Evolutionary conservation across 768 basidiomycete species (phyloP).

Genomic region (Boletus coccyginus): DNA sequence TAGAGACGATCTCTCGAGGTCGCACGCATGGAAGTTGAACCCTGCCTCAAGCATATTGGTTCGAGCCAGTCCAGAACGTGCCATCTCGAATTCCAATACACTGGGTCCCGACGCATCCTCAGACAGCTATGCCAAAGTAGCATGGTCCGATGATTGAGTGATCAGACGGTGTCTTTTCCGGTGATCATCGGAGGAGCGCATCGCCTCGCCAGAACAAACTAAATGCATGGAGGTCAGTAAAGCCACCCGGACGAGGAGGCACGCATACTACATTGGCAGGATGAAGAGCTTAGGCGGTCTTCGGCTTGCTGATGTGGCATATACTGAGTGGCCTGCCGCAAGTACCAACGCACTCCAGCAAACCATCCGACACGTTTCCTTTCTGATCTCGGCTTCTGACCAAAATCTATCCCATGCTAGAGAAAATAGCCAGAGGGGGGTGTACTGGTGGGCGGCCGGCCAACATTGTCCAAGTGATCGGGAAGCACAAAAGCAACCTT

Average conservation of each 20-base stretch:
- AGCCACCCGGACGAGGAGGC: background rate
- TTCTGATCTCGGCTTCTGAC: constrained; percentile 62
- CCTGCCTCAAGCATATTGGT: constrained; percentile 61
- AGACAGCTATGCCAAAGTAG: constrained; percentile 74
- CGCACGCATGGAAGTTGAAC: constrained; percentile 62
- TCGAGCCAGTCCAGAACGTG: constrained; percentile 66
- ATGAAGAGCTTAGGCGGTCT: constrained; percentile 51
- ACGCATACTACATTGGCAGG: constrained; percentile 61
- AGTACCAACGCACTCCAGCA: constrained; percentile 72
- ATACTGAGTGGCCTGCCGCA: constrained; percentile 62
- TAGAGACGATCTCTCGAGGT: constrained; percentile 62
- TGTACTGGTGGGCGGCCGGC: constrained; percentile 48
- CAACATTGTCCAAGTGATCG: constrained; percentile 53
- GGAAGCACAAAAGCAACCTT: constrained; percentile 46
- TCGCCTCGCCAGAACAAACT: constrained; percentile 76
- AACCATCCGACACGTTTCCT: constrained; percentile 68
- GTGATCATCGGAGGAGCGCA: constrained; percentile 28
- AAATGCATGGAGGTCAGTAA: constrained; percentile 3
- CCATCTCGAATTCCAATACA: constrained; percentile 48
- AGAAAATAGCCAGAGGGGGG: constrained; percentile 62
- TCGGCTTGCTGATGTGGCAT: constrained; percentile 45
- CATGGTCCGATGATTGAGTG: constrained; percentile 66
- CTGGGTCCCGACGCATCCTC: constrained; percentile 48
- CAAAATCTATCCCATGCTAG: constrained; percentile 60
- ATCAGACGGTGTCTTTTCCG: constrained; percentile 71